Evolutionary conservation across 768 basidiomycete species (phyloP), one percentile per base, ranked within the genome.

Genomic region (Suillus brevipes): DNA sequence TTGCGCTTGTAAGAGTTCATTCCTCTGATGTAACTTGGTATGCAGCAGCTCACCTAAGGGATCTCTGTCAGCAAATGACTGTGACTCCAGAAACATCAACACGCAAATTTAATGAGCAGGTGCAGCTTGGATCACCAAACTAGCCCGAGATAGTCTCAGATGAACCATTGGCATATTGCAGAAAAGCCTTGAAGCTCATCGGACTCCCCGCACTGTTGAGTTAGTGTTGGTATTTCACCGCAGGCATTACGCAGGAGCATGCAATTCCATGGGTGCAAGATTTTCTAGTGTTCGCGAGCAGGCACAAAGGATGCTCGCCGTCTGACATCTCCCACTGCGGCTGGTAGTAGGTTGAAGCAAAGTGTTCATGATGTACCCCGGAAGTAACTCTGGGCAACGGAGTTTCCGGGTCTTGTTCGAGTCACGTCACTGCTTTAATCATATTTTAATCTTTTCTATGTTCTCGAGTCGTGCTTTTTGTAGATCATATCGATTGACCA

Each of bases 1-100:
- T 71, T 84, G 36, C 71, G 83, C 65, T 61, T 83, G 74, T 78
- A 61, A 62, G 71, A 53, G 31, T 14, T 60, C 3, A 14, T 42
- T 16, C 12, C 31, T 45, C 20, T 6, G 50, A 31, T 23, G n/a
- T 12, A 12, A 31, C 13, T 38, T 40, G 23, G 40, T 25, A 34
- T 18, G 61, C 20, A 47, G 47, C n/a, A 47, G n/a, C 47, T 47
- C 47, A 23, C 45, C 45, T n/a, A 12, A 47, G n/a, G 12, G 0
- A 6, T 23, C n/a, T 23, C n/a, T 23, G n/a, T 12, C n/a, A n/a
- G 45, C 5, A 47, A 45, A 45, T n/a, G 43, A n/a, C 43, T 10
- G 20, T 23, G 12, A 13, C n/a, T 23, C n/a, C 45, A n/a, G 47
- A 45, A 45, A 45, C 3, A 45, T n/a, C 20, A 4, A 47, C 47